Conservation (phyloP, 257 asterid genomes). For the Solanum megistacrolobum region DNA sequence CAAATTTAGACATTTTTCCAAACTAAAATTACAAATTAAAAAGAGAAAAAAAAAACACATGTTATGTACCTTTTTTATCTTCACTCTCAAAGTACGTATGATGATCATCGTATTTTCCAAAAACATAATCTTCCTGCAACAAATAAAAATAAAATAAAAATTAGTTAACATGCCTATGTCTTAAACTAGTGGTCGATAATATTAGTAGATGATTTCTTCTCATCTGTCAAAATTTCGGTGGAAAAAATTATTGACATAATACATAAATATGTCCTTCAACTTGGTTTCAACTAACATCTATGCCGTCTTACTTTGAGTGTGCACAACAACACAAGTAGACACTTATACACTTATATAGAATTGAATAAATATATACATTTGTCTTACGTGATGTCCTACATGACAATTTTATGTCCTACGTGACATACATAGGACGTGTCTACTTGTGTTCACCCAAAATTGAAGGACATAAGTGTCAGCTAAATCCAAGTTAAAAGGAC, state of each 20-base stretch:
- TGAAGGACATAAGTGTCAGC: no score
- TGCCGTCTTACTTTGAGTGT: no score
- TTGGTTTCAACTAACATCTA: no score
- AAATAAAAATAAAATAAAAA: background rate
- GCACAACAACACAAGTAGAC: background rate
- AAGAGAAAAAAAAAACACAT: no score
- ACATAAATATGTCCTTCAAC: no score
- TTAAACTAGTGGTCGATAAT: background rate
- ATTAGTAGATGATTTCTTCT: background rate
- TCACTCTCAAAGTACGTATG: slow-evolving; percentile 70
- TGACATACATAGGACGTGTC: no score
- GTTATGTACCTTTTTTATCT: slow-evolving; percentile 44
- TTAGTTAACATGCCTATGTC: background rate
- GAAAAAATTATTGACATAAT: background rate
- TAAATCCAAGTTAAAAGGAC: background rate
- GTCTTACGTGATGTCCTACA: no score
- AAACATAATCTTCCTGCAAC: slow-evolving; percentile 58
- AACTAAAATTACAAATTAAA: background rate
- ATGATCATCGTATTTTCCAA: slow-evolving; percentile 65
- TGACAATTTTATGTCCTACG: no score
- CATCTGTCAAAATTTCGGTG: background rate
- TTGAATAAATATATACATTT: no score
- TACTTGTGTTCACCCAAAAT: no score
- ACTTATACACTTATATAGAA: no score
- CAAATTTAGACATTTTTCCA: no score